Evolutionary conservation across 225 moss, liverwort and hornwort species (phyloP), one percentile per base, ranked within the genome.

Genomic region (Asterella californica): DNA sequence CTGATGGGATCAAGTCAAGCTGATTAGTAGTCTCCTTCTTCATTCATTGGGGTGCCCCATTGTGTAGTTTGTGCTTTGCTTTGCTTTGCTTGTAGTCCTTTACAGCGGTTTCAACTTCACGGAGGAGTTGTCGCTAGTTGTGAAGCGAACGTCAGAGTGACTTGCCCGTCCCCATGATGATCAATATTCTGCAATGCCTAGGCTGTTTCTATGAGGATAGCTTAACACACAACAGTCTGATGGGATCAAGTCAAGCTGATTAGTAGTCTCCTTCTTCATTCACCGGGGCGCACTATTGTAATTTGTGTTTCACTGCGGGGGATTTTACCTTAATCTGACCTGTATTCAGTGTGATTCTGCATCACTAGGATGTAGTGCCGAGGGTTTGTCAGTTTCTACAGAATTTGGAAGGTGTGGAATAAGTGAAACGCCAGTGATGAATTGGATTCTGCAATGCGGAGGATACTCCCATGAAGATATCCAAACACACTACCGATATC

Each of bases 131-230:
- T 48, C 11, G n/a, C 11, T 48, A 48, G 48, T 48, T 11, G 6
- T 11, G 48, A 48, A 48, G 48, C 4, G n/a, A n/a, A n/a, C n/a
- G n/a, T n/a, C n/a, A 53, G 53, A 53, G 53, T 11, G 19, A 12
- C 19, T 1, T 24, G 0, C 14, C n/a, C 45, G 32, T 7, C 75
- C 57, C 57, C 21, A 30, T 59, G 57, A 76, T 76, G 75, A 76
- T 57, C 29, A 29, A 46, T 30, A 67, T 87, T 87, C 87, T 87
- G 87, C 87, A 84, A 87, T 87, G 72, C 84, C 84, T 72, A 84
- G 45, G 25, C 32, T 34, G 1, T 73, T 22, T 15, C 50, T 25
- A 36, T 76, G 75, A 76, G 75, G 57, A 64, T 27, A 78, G 19
- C 65, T 49, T 42, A 77, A 78, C 78, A 78, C 78, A 65, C 64